Base-by-base conservation (phyloP, 2,329 filamentous ascomycete species). In the Arthrinium puccinioides region DNA sequence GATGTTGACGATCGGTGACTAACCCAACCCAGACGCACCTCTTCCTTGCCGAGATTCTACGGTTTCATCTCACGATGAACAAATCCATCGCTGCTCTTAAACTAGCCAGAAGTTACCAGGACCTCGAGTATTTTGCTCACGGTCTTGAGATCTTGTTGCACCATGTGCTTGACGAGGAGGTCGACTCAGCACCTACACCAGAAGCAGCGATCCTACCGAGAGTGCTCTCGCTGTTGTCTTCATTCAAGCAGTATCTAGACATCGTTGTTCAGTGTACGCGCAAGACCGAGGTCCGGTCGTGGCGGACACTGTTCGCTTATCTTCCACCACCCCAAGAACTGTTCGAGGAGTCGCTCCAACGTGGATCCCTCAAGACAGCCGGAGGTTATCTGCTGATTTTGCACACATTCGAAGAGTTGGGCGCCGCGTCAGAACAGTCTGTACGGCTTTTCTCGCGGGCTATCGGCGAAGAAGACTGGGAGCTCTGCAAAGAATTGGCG, bases 241-340 rank as follows among this genome's bases (percentile, higher is more conserved):
- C 82, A 1, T 84, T 87, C 59, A 82, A 81, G 39, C 79, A 87
- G 40, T 98, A 96, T 54, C 79, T 97, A 13, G 90, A 97, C 52
- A 92, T 97, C 40, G 82, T 98, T 18, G 84, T 98, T 15, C 92
- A 94, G 62, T 98, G 92, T 62, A 96, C 92, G 2, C 83, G 92
- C 38, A 98, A 98, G 62, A 98, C 92, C 0, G 92, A 98, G 56
- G 80, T 95, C 7, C 80, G 90, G 26, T 94, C 87, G 39, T 98
- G 92, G 92, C 81, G 84, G 42, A 96, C 92, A 1, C 70, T 98
- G 1, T 98, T 98, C 59, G 79, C 82, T 5, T 88, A 96, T 52
- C 71, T 98, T 1, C 92, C 92, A 1, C 87, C 90, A 1, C 87
- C 90, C 4, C 83, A 88, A 51, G 85, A 92, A 48, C 73, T 98